Percentiles rank a stretch among this genome's conserved stretches.
Evolutionary conservation across 2,329 filamentous ascomycete species (phyloP).

Genomic region (Pseudopithomyces chartarum): DNA sequence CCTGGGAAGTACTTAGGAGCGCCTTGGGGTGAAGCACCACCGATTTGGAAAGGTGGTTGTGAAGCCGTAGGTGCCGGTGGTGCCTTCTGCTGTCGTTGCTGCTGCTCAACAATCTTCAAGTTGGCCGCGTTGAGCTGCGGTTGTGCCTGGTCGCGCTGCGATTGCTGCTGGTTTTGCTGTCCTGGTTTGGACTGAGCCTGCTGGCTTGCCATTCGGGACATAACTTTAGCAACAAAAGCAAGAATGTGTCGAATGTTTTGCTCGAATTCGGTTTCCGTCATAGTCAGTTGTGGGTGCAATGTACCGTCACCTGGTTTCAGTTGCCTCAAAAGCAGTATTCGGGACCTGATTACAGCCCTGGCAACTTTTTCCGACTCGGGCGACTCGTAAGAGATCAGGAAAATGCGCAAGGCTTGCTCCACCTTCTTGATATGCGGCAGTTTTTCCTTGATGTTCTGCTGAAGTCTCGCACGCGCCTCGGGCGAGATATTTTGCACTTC

Average conservation of each 20-base stretch:
- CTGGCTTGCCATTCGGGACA: constrained; percentile 23
- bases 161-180: constrained; percentile 18
- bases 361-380: constrained; percentile 30
- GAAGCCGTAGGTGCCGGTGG: constrained; percentile 56
- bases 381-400: constrained; percentile 32
- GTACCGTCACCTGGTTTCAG: constrained; percentile 34
- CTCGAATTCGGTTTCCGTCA: constrained; percentile 36
- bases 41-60: constrained; percentile 58
- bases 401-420: constrained; percentile 38
- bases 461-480: constrained; percentile 29
- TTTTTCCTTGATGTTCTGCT: constrained; percentile 33
- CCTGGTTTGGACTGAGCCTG: constrained; percentile 8
- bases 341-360: constrained; percentile 31
- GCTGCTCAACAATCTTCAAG: constrained; percentile 49
- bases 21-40: constrained; percentile 60
- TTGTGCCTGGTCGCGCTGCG: constrained; percentile 24
- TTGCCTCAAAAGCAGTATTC: constrained; percentile 33
- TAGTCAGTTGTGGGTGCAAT: constrained; percentile 33
- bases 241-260: constrained; percentile 28
- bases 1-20: constrained; percentile 60
- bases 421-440: constrained; percentile 32
- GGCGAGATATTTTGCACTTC: constrained; percentile 27
- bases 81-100: constrained; percentile 54
- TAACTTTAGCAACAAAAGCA: constrained; percentile 35
- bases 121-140: constrained; percentile 45